phyloP scores from a whole-genome alignment of 2,329 filamentous ascomycete species.

The Diaporthe sp. region DNA sequence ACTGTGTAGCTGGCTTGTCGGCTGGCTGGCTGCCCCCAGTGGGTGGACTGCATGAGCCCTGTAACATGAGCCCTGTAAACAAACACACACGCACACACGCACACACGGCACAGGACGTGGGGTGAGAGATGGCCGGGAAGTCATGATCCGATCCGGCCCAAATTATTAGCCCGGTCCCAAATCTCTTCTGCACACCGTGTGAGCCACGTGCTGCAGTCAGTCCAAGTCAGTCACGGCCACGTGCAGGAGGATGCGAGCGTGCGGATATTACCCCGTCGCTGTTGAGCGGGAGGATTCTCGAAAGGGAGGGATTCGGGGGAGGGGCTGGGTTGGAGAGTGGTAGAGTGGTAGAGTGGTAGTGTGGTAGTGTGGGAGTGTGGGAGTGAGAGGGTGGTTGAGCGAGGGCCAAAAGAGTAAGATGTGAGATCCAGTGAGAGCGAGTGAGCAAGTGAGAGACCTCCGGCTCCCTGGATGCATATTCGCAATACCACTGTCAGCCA shows the following conservation, averaged over 20 bases:
- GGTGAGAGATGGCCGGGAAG: neutral
- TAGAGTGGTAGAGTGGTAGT: neutral
- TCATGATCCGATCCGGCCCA: slow-evolving; percentile 3
- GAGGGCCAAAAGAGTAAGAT: neutral
- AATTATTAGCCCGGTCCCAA: neutral
- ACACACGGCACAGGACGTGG: no score
- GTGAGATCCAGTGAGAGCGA: neutral
- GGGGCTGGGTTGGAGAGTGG: neutral
- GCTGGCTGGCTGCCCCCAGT: neutral
- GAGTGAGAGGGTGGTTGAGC: neutral
- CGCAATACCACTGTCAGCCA: slow-evolving; percentile 11
- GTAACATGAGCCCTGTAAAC: neutral
- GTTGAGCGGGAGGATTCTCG: slow-evolving; percentile 37
- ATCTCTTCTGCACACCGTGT: neutral
- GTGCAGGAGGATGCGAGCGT: slow-evolving; percentile 28
- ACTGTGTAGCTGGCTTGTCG: neutral
- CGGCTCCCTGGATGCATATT: neutral
- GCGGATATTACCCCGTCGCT: slow-evolving; percentile 33
- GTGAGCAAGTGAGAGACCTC: neutral
- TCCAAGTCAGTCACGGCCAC: slow-evolving; percentile 2
- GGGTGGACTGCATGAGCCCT: neutral
- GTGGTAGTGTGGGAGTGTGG: neutral
- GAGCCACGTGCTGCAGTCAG: slow-evolving; percentile 14
- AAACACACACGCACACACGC: no score
- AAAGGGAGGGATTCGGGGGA: slow-evolving; percentile 33